phyloP scores from a whole-genome alignment of 305 asterid species.

The Striga hermonthica region DNA sequence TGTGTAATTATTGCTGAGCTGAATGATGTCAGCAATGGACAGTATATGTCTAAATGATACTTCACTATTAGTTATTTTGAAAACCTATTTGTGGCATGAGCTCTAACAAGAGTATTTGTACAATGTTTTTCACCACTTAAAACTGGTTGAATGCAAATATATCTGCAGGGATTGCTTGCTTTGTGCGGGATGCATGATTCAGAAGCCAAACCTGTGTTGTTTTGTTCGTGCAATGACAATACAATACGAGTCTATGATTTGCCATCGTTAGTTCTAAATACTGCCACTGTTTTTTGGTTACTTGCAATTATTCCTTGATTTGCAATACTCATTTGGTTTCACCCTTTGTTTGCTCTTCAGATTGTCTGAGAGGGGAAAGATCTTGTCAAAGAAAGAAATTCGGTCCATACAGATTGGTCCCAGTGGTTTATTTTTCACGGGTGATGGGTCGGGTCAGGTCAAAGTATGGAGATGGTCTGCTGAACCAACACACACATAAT shows the following conservation, averaged over 20 bases:
- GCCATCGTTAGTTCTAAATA: slow-evolving; percentile 69
- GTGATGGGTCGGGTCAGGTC: slow-evolving; percentile 84
- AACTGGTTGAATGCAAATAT: slow-evolving; percentile 19
- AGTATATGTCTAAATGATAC: neutral
- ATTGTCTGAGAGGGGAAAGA: slow-evolving; percentile 81
- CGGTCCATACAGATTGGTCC: slow-evolving; percentile 80
- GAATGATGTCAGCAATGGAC: neutral
- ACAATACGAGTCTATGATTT: slow-evolving; percentile 66
- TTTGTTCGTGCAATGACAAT: slow-evolving; percentile 81
- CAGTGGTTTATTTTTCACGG: slow-evolving; percentile 80
- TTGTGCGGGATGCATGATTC: slow-evolving; percentile 93
- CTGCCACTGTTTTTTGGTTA: slow-evolving; percentile 3
- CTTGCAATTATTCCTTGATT: slow-evolving; percentile 5
- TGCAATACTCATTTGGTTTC: neutral
- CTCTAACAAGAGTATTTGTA: neutral
- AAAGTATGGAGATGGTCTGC: slow-evolving; percentile 81
- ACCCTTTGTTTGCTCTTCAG: slow-evolving; percentile 33
- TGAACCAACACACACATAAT: slow-evolving; percentile 40
- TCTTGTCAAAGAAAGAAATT: slow-evolving; percentile 66
- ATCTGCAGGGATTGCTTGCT: slow-evolving; percentile 73
- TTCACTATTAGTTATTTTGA: neutral
- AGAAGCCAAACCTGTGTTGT: slow-evolving; percentile 81
- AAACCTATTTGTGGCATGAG: too few relatives aligned
- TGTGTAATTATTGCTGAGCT: neutral
- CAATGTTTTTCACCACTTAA: too few relatives aligned